Evolutionary conservation across 1,284 basidiomycete genomes (phyloP).

Genomic region (Cutaneotrichosporon curvatum): DNA sequence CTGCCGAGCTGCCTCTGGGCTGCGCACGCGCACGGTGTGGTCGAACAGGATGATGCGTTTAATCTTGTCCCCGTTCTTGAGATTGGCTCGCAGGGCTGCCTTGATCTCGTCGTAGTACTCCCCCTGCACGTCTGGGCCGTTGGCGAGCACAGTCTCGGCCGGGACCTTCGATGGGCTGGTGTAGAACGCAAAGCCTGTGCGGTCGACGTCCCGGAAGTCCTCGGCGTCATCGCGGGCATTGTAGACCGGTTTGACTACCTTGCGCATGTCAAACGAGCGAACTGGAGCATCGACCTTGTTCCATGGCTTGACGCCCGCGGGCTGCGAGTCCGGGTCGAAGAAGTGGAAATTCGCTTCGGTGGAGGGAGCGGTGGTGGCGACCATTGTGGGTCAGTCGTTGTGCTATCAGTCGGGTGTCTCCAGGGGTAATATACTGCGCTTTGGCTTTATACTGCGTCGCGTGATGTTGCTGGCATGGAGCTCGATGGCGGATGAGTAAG

Average conservation of each 20-base stretch:
- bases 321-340: conserved; percentile 8
- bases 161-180: conserved; percentile 8
- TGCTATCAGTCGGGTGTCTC: no score
- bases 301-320: conserved; percentile 8
- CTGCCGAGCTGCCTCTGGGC: conserved; percentile 11
- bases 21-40: conserved; percentile 17
- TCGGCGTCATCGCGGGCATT: conserved; percentile 12
- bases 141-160: conserved; percentile 5
- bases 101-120: conserved; percentile 16
- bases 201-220: conserved; percentile 16
- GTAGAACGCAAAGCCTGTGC: conserved; percentile 17
- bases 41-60: conserved; percentile 13
- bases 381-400: no score
- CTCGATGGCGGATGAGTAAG: no score
- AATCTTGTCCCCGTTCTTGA: conserved; percentile 8
- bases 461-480: no score
- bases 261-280: not conserved
- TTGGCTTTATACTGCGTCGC: no score
- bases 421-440: no score
- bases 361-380: conserved; percentile 1
- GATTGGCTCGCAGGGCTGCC: conserved; percentile 10
- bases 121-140: conserved; percentile 6
- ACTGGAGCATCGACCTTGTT: conserved; percentile 12
- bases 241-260: conserved; percentile 7
- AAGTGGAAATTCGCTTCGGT: conserved; percentile 10